Percentiles rank a stretch among this genome's conserved stretches.
These are phyloP conservation scores for Parascedosporium putredinis DNA, from an alignment of 2,329 filamentous ascomycete genomes.

Conservation along the genomic window DNA sequence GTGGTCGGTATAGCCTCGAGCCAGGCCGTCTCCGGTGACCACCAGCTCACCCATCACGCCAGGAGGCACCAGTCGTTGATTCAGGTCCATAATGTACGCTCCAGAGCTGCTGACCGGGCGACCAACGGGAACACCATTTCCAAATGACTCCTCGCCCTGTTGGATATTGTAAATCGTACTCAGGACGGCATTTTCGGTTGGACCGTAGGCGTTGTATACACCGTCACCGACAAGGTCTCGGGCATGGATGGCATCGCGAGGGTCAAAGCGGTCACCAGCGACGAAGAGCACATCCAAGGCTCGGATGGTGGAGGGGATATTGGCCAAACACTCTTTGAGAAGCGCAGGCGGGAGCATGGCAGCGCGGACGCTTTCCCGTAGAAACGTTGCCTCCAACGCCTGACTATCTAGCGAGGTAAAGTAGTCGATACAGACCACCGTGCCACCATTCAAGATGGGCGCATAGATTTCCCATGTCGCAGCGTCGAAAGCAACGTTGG, in stretches of 20 bases:
- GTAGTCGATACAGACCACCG: conserved; percentile 13
- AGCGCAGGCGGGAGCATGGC: not conserved
- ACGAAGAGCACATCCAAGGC: not conserved
- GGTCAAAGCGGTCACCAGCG: not conserved
- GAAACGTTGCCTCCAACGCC: conserved; percentile 10
- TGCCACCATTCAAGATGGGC: conserved; percentile 15
- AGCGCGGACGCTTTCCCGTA: not conserved
- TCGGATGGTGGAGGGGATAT: not conserved
- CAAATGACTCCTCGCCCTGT: conserved; percentile 7
- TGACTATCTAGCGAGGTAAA: conserved; percentile 9
- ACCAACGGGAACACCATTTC: conserved; percentile 12
- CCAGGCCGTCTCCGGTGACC: conserved; percentile 13
- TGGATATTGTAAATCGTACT: not conserved
- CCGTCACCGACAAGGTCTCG: not conserved
- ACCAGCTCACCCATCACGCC: conserved; percentile 13
- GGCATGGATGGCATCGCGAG: not conserved
- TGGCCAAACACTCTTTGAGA: not conserved
- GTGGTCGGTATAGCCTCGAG: conserved; percentile 12
- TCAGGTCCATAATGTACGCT: conserved; percentile 11
- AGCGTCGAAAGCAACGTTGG: conserved; percentile 15
- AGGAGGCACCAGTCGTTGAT: not conserved
- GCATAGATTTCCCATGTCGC: conserved; percentile 14
- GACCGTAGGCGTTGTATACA: conserved; percentile 4
- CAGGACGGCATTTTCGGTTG: conserved; percentile 1
- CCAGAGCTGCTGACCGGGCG: conserved; percentile 11